These are phyloP conservation scores for Verticillium dahliae DNA, from an alignment of 2,329 filamentous ascomycete genomes.

Conservation along the genomic window DNA sequence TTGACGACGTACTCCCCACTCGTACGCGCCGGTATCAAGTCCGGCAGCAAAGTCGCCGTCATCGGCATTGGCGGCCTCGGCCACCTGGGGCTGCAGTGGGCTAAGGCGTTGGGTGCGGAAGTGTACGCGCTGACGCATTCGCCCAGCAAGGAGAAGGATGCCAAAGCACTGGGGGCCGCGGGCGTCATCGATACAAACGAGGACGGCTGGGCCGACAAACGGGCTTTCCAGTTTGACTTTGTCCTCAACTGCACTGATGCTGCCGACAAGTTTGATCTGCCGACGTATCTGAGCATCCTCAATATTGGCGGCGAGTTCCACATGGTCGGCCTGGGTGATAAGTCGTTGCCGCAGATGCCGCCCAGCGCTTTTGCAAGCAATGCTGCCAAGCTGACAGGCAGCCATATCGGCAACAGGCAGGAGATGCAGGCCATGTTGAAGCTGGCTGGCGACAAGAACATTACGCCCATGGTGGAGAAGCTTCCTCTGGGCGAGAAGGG, in stretches of 20 bases:
- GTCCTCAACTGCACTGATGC: conserved; percentile 43
- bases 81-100: conserved; percentile 66
- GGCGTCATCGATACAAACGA: conserved; percentile 39
- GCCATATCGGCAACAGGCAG: conserved; percentile 54
- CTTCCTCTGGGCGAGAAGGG: conserved; percentile 61
- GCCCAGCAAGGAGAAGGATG: conserved; percentile 51
- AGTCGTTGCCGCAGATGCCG: conserved; percentile 35
- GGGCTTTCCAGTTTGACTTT: conserved; percentile 44
- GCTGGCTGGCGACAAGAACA: conserved; percentile 47
- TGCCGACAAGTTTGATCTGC: conserved; percentile 47
- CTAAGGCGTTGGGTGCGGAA: conserved; percentile 63
- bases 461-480: conserved; percentile 52
- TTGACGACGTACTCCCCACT: conserved; percentile 69
- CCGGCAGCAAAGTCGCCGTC: conserved; percentile 65
- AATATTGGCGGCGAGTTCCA: conserved; percentile 50
- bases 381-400: conserved; percentile 31
- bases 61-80: conserved; percentile 69
- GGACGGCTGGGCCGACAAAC: conserved; percentile 51
- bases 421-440: conserved; percentile 53
- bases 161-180: conserved; percentile 55
- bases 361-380: conserved; percentile 34
- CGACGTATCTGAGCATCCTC: conserved; percentile 41
- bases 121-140: conserved; percentile 59
- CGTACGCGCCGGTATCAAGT: conserved; percentile 58
- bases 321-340: conserved; percentile 49